Percentiles rank a stretch among this genome's conserved stretches.
Conservation (phyloP, 331 rosid species). For the Stylosanthes scabra region DNA sequence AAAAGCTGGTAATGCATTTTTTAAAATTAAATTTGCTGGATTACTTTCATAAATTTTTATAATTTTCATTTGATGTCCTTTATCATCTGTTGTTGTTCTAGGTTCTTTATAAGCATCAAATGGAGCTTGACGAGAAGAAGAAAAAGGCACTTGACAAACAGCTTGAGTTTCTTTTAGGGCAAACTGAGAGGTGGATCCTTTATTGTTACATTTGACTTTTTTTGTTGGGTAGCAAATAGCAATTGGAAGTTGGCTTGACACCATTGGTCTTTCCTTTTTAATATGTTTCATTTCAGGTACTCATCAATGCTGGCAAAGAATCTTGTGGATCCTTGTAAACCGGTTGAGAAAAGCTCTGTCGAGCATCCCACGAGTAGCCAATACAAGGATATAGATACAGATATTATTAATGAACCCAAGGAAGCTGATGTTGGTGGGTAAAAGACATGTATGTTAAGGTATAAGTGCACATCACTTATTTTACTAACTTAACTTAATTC, state of each 20-base stretch:
- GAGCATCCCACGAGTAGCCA: slow-evolving; percentile 49
- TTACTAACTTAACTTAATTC: slow-evolving; percentile 34
- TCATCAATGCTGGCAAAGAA: slow-evolving; percentile 98
- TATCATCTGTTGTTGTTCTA: slow-evolving; percentile 33
- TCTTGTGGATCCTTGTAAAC: slow-evolving; percentile 79
- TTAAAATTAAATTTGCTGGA: slow-evolving; percentile 4
- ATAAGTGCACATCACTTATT: slow-evolving; percentile 24
- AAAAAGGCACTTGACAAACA: slow-evolving; percentile 95
- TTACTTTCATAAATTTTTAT: slow-evolving; percentile 9
- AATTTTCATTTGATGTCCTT: slow-evolving; percentile 26
- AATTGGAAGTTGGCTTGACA: slow-evolving; percentile 26
- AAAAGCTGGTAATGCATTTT: slow-evolving; percentile 77
- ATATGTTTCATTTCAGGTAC: slow-evolving; percentile 65
- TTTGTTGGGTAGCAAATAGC: background rate
- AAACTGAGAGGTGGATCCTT: slow-evolving; percentile 84
- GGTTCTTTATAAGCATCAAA: slow-evolving; percentile 98
- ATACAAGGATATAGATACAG: slow-evolving; percentile 51
- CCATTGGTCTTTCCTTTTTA: slow-evolving; percentile 31
- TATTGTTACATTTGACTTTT: slow-evolving; percentile 1
- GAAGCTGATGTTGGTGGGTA: slow-evolving; percentile 69
- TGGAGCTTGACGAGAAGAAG: slow-evolving; percentile 95
- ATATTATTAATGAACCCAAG: slow-evolving; percentile 47
- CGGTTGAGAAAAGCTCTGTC: slow-evolving; percentile 53
- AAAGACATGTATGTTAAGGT: slow-evolving; percentile 37
- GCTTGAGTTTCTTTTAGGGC: slow-evolving; percentile 98